These are phyloP conservation scores for Pseudocercospora ulei DNA, from an alignment of 2,329 filamentous ascomycete genomes.

Conservation along the genomic window DNA sequence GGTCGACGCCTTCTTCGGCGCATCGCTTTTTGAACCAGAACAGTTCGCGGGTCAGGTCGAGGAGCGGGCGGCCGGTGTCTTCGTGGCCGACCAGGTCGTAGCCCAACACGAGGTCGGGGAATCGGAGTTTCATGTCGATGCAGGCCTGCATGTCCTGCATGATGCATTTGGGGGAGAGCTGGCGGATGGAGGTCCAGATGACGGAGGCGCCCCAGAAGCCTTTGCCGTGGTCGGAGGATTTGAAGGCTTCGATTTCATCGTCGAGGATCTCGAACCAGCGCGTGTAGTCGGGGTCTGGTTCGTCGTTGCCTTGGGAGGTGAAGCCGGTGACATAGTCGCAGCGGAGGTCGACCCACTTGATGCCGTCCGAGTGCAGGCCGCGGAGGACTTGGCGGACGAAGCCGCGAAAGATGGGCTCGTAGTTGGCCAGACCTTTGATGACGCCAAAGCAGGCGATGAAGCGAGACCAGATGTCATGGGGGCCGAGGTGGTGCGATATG, in stretches of 20 bases:
- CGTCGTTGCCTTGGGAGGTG: slow-evolving; percentile 54
- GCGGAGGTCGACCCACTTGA: slow-evolving; percentile 75
- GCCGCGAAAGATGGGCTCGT: slow-evolving; percentile 76
- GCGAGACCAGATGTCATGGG: slow-evolving; percentile 75
- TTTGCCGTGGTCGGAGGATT: slow-evolving; percentile 57
- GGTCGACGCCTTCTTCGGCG: slow-evolving; percentile 61
- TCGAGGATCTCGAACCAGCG: slow-evolving; percentile 63
- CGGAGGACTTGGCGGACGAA: slow-evolving; percentile 64
- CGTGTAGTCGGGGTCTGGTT: slow-evolving; percentile 56
- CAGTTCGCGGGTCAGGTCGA: slow-evolving; percentile 68
- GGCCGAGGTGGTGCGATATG: slow-evolving; percentile 68
- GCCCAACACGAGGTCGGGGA: slow-evolving; percentile 70
- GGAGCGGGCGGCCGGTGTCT: slow-evolving; percentile 64
- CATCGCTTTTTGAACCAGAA: slow-evolving; percentile 92
- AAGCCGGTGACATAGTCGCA: slow-evolving; percentile 65
- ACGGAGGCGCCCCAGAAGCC: slow-evolving; percentile 75
- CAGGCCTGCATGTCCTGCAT: slow-evolving; percentile 75
- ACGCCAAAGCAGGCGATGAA: slow-evolving; percentile 69
- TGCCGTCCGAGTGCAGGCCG: slow-evolving; percentile 66
- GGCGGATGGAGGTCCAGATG: slow-evolving; percentile 72
- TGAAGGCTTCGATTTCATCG: slow-evolving; percentile 70
- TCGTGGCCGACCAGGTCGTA: slow-evolving; percentile 89
- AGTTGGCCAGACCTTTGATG: slow-evolving; percentile 65
- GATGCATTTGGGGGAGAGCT: slow-evolving; percentile 54
- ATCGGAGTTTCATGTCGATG: slow-evolving; percentile 68